A percentile compares a stretch with the other conserved stretches of the same genome.
phyloP scores from a whole-genome alignment of 257 asterid genomes.

The Penstemon newberryi region DNA sequence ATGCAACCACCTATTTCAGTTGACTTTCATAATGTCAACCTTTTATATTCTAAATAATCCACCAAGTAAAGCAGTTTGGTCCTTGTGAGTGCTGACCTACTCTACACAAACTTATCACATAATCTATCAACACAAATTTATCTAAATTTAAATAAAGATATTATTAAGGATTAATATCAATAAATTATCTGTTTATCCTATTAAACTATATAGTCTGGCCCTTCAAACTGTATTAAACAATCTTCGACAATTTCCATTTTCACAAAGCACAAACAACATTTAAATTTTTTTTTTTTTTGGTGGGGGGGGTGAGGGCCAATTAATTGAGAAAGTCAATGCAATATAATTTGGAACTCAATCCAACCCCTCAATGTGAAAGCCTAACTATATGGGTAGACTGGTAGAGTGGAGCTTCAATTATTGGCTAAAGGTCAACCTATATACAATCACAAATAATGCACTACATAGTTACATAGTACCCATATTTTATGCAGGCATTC shows the following conservation, averaged over 20 bases:
- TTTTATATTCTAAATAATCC: not conserved
- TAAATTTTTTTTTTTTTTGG: too few relatives aligned
- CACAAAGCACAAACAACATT: too few relatives aligned
- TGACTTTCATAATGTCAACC: conserved; percentile 24
- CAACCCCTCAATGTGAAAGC: conserved; percentile 26
- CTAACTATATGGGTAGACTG: conserved; percentile 19
- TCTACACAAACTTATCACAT: conserved; percentile 16
- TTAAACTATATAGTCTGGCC: too few relatives aligned
- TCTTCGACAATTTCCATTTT: too few relatives aligned
- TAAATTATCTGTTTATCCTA: not conserved
- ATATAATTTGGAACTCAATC: not conserved
- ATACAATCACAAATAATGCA: conserved; percentile 29
- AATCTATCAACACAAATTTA: not conserved
- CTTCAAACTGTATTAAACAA: too few relatives aligned
- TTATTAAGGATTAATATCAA: not conserved
- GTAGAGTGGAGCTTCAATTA: conserved; percentile 29
- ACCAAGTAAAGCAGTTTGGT: not conserved
- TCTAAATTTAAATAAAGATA: not conserved
- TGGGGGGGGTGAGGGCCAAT: too few relatives aligned
- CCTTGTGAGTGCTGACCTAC: conserved; percentile 13
- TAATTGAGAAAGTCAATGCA: not conserved
- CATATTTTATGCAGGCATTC: conserved; percentile 18
- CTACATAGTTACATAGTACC: not conserved
- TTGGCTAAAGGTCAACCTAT: conserved; percentile 25
- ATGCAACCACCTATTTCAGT: conserved; percentile 15